Percentiles rank a stretch among this genome's conserved stretches.
These are phyloP conservation scores for Cladosporium sp. DNA, from an alignment of 2,329 filamentous ascomycete genomes.

Conservation along the genomic window DNA sequence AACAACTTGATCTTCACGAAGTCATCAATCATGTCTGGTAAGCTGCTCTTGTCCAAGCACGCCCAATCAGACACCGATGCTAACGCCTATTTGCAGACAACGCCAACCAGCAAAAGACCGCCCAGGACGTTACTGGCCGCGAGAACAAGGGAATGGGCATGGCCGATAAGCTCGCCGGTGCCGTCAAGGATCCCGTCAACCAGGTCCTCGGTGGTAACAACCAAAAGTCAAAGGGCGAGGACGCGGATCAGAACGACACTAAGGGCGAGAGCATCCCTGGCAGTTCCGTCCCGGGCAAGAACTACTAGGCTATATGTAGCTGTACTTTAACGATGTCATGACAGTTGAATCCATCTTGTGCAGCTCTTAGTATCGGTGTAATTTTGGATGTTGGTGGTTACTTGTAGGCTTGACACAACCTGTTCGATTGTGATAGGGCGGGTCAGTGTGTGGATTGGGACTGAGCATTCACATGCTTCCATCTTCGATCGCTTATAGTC, in stretches of 20 bases:
- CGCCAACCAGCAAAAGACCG: conserved; percentile 2
- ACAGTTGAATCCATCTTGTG: background rate
- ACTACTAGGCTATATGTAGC: background rate
- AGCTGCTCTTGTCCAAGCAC: background rate
- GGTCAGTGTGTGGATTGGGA: background rate
- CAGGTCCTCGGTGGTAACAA: conserved; percentile 12
- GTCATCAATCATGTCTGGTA: background rate
- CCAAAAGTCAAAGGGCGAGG: conserved; percentile 11
- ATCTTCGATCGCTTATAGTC: background rate
- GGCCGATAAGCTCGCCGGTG: conserved; percentile 17
- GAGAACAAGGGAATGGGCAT: conserved; percentile 17
- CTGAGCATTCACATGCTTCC: background rate
- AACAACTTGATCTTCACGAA: background rate
- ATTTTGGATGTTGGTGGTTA: background rate
- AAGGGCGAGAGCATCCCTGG: conserved; percentile 11
- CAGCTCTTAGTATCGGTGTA: background rate
- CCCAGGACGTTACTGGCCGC: conserved; percentile 19
- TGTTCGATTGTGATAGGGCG: background rate
- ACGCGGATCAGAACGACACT: background rate
- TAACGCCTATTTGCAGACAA: background rate
- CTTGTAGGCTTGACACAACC: background rate
- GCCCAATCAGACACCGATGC: background rate
- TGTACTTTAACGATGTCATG: background rate
- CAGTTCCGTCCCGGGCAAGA: conserved; percentile 6
- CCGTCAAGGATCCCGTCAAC: conserved; percentile 13